Conservation (phyloP, 176 grass and related monocot genomes). For the Tillandsia leiboldiana region DNA sequence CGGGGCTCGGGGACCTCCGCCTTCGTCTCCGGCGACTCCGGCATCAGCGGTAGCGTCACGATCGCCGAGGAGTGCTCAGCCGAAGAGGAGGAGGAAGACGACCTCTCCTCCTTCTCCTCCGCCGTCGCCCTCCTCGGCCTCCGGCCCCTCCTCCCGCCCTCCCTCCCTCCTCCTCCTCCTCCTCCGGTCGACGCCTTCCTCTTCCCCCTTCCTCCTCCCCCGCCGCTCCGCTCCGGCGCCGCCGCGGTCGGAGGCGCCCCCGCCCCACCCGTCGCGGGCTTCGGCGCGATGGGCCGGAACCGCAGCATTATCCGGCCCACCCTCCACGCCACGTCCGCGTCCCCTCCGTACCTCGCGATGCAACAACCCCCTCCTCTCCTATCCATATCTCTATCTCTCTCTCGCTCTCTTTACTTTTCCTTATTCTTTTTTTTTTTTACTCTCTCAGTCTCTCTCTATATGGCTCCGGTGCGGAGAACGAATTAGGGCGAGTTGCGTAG, state of each 20-base stretch:
- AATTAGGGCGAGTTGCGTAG: background rate
- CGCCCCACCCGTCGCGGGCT: constrained; percentile 34
- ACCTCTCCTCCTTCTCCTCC: constrained; percentile 17
- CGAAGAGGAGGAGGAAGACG: constrained; percentile 25
- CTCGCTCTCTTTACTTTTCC: background rate
- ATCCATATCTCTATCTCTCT: constrained; percentile 25
- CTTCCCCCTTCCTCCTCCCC: constrained; percentile 14
- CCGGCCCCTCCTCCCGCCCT: constrained; percentile 27
- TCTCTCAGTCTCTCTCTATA: background rate
- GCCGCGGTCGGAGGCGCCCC: background rate
- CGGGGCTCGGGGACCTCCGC: too few relatives aligned
- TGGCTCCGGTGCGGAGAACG: constrained; percentile 1
- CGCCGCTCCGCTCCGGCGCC: background rate
- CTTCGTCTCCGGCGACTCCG: background rate
- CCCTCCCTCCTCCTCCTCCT: background rate
- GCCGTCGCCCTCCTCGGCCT: background rate
- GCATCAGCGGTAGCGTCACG: constrained; percentile 34
- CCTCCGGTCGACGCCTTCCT: constrained; percentile 8
- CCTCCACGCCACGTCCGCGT: constrained; percentile 31
- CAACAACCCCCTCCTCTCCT: constrained; percentile 60
- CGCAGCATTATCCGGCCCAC: constrained; percentile 64
- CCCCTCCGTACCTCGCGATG: constrained; percentile 13
- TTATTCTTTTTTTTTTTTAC: too few relatives aligned
- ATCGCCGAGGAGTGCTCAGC: constrained; percentile 32
- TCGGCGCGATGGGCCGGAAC: constrained; percentile 84